A percentile compares a stretch with the other conserved stretches of the same genome.
These are phyloP conservation scores for Penium margaritaceum DNA, from an alignment of 139 green algal genomes.

Conservation along the genomic window DNA sequence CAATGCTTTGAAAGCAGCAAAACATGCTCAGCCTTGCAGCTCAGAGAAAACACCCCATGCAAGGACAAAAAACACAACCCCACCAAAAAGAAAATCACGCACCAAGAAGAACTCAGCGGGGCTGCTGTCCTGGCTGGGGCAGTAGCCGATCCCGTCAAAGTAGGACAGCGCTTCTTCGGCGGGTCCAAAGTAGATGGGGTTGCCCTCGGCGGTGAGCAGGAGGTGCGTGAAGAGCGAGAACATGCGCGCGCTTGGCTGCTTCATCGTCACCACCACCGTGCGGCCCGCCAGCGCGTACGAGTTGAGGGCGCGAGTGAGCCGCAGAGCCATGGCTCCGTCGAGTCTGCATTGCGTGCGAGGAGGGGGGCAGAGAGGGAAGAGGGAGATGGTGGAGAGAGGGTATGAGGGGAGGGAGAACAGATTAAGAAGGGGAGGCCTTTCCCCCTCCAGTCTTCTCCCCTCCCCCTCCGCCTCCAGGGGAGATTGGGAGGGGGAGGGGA, in stretches of 20 bases:
- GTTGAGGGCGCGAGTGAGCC: conserved; percentile 10
- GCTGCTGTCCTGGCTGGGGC: conserved; percentile 8
- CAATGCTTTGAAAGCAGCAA: background rate
- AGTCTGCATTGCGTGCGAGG: background rate
- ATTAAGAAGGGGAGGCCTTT: too few relatives aligned
- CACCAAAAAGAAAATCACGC: background rate
- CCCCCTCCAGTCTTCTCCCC: too few relatives aligned
- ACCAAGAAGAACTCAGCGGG: conserved; percentile 27
- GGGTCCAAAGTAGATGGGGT: conserved; percentile 23
- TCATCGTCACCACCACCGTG: background rate
- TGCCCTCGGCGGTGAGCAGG: conserved; percentile 11
- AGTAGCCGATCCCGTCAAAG: conserved; percentile 19
- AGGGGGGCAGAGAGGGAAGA: background rate
- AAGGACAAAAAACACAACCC: too few relatives aligned
- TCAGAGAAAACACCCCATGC: too few relatives aligned
- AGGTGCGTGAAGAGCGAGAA: conserved; percentile 4
- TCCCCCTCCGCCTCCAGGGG: too few relatives aligned
- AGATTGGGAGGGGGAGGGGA: too few relatives aligned
- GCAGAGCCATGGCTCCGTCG: conserved; percentile 19
- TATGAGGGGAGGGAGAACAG: too few relatives aligned
- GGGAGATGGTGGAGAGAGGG: background rate
- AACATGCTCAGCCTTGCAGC: too few relatives aligned
- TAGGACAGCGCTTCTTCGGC: conserved; percentile 16
- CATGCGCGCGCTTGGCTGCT: conserved; percentile 18
- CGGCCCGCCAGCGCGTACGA: conserved; percentile 7